Evolutionary conservation across 352 stramenopile genomes (phyloP), one percentile per base, ranked within the genome.

Genomic region (Phytophthora chlamydospora): DNA sequence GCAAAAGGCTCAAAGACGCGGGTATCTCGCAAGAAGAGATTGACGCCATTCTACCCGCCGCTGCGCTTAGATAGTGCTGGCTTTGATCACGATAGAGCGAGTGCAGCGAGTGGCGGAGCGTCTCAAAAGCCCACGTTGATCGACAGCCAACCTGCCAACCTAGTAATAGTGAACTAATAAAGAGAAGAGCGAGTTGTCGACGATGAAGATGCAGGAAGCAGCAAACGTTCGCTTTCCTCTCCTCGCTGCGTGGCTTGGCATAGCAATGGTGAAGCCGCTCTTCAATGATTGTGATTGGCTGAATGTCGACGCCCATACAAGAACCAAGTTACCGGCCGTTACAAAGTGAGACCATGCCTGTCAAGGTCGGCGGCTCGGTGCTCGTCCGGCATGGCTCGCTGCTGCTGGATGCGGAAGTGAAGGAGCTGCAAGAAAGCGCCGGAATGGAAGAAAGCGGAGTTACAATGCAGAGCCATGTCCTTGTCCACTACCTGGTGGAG

Each of bases 401-500:
- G 68, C 80, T 93, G 58, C 87, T 89, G 73, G 82, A 91, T 51
- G 82, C 84, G 54, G 82, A 89, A 58, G 78, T 90, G 62, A 75
- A 88, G 45, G 80, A 88, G 27, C 35, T 49, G 4, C 31, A 53
- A 36, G 31, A 31, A 32, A 54, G 41, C 16, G 67, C 65, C 17
- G 45, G 53, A 17, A 53, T 45, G 16, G 41, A 40, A 47, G 49
- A 36, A 36, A 63, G 14, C 3, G n/a, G 9, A 0, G 17, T 16
- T 17, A 12, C 32, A n/a, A 43, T 42, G 7, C 8, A 14, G 0
- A 34, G 1, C 10, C 75, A 78, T 55, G 95, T 95, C 66, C 88
- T 90, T 65, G 80, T 96, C 36, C 89, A 96, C 48, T 97, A 96
- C 75, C 74, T 87, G 55, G 80, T 73, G 41, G 93, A 82, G 76